Base-by-base conservation (phyloP, 176 grass and related monocot species). In the Rhynchospora breviuscula region DNA sequence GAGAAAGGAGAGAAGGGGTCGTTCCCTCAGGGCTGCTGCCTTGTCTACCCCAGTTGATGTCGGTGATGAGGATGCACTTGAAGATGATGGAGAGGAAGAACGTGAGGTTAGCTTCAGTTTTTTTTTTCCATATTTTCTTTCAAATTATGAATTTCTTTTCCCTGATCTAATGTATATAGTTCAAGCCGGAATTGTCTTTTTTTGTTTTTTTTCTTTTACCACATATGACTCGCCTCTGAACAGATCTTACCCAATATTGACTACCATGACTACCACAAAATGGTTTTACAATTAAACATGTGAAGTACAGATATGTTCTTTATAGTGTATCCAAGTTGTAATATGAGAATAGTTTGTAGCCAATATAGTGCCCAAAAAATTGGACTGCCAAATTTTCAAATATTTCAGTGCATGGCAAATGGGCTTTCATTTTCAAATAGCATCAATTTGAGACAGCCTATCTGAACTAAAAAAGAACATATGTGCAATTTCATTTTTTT, bases 1-100 rank as follows among this genome's bases (percentile, higher is more conserved):
- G 83, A 93, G 86, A 79, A 93, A 93, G 72, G 91, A 98, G 84
- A 95, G 96, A 82, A 83, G 83, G 65, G 84, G 68, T 0, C 85
- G 89, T 3, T 98, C 96, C 58, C 86, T 93, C 63, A 91, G 93
- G 13, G 91, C 86, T 57, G 76, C 88, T 58, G 89, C 91, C 82
- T 87, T 98, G 48, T 98, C 93, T 75, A 59, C 93, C 12, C 96
- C 96, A 4, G 58, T 90, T 49, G 88, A 95, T 87, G 65, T 81
- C 71, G 89, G 78, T 5, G 93, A 93, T 22, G 96, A 98, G 85
- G 96, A 95, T 85, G 67, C 68, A 54, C 19, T 91, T 3, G 96
- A 98, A 62, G 91, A 88, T 60, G 93, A 93, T 83, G 91, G 93
- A 33, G 95, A 98, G 80, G 96, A 98, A 91, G 96, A 98, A 88